Evolutionary conservation across 108 stramenopile species (phyloP), one percentile per base, ranked within the genome.

Genomic region (Pseudonitzschia multistriata): DNA sequence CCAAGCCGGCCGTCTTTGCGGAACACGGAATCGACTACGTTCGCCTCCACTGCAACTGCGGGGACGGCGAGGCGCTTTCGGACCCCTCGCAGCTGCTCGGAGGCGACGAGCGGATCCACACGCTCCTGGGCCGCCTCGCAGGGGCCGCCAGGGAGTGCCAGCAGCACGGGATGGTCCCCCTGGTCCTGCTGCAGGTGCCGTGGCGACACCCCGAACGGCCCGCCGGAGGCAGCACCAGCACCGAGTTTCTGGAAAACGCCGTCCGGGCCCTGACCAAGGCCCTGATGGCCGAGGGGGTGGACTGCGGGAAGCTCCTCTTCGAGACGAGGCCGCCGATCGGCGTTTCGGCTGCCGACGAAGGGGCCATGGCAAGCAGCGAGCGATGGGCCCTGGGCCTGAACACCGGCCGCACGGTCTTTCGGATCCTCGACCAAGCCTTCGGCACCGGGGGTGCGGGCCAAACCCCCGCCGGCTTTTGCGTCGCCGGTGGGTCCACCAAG

Each of bases 301-400:
- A 65, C 4, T 29, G 36, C 3, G 1, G 42, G 0, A 40, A 31
- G 24, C 0, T 65, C 3, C 3, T 71, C 13, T 34, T 71, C 3
- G 70, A 71, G 48, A 71, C 70, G 25, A 49, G 70, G 49, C 70
- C 70, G 31, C 70, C 70, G 15, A 52, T 71, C 34, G 70, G 70
- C 36, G 49, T 71, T 3, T 71, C 70, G 63, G 70, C 62, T 8
- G 39, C 29, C 21, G 22, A 64, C 28, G 63, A 71, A 19, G 35
- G 39, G 24, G 36, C 27, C 3, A 0, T 71, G 62, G n/a, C 14
- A 15, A 15, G 25, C 8, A 27, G 25, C 21, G 53, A 54, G n/a
- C 6, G 15, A 15, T 6, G 8, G 8, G 53, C 8, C 14, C n/a
- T 54, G 53, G 53, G 53, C 53, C 27, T 54, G 7, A 8, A 54